Evolutionary conservation across 2,329 filamentous ascomycete genomes (phyloP).

Genomic region (Drechmeria coniospora): DNA sequence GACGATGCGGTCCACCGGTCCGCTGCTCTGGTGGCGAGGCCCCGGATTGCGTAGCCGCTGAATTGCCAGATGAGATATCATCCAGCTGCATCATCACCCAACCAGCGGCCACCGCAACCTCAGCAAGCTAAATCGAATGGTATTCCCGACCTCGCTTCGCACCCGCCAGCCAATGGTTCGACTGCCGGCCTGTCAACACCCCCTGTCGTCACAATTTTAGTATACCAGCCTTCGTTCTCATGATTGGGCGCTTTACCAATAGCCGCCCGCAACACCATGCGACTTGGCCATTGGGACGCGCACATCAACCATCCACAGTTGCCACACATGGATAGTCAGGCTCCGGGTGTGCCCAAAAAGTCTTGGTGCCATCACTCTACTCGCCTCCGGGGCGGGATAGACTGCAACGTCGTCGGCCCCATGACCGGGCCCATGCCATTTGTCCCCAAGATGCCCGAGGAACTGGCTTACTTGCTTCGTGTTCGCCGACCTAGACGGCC

Average conservation of each 20-base stretch:
- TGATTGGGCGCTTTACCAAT: slow-evolving; percentile 17
- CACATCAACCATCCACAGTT: too few relatives aligned
- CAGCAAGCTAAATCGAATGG: slow-evolving; percentile 5
- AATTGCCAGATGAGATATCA: slow-evolving; percentile 6
- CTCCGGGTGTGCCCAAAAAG: too few relatives aligned
- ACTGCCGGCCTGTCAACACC: slow-evolving; percentile 5
- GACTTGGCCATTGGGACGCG: slow-evolving; percentile 1
- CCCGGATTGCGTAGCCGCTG: slow-evolving; percentile 13
- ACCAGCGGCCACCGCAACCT: slow-evolving; percentile 10
- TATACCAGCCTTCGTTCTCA: slow-evolving; percentile 4
- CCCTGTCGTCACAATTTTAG: slow-evolving; percentile 22
- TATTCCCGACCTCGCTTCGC: slow-evolving; percentile 16
- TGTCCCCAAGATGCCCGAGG: too few relatives aligned
- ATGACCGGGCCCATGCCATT: too few relatives aligned
- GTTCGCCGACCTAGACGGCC: too few relatives aligned
- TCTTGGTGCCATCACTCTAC: too few relatives aligned
- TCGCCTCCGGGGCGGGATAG: too few relatives aligned
- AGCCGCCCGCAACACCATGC: neutral
- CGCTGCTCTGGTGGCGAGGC: slow-evolving; percentile 3
- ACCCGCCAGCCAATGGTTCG: slow-evolving; percentile 22
- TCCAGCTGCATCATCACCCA: slow-evolving; percentile 8
- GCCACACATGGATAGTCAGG: too few relatives aligned
- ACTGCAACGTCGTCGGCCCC: too few relatives aligned
- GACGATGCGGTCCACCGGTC: neutral
- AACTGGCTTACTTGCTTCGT: too few relatives aligned